Evolutionary conservation across 2,329 filamentous ascomycete genomes (phyloP).

Genomic region (Colletotrichum echinochloae): DNA sequence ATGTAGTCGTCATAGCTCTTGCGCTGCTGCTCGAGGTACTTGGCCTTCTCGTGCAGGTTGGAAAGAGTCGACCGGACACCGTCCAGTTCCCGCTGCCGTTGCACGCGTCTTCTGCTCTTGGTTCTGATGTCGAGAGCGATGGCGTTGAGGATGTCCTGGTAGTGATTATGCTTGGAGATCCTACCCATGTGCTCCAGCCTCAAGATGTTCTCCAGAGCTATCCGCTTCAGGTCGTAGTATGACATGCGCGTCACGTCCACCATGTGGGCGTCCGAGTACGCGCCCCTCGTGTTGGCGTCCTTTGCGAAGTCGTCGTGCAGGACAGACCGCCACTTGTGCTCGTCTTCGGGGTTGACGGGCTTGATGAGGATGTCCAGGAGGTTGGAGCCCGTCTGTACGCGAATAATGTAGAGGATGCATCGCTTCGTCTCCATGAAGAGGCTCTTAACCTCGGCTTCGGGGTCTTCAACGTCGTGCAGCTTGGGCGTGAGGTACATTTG

Average conservation of each 20-base stretch:
- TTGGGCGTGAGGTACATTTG: conserved; percentile 91
- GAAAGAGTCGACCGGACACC: conserved; percentile 80
- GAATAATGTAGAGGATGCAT: conserved; percentile 96
- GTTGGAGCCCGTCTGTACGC: conserved; percentile 90
- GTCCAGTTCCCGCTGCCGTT: conserved; percentile 91
- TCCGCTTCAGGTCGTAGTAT: conserved; percentile 93
- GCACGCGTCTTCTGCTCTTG: conserved; percentile 92
- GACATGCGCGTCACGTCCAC: conserved; percentile 90
- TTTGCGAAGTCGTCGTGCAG: conserved; percentile 83
- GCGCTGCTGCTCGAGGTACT: conserved; percentile 92
- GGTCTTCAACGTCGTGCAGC: conserved; percentile 90
- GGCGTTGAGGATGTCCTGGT: conserved; percentile 97
- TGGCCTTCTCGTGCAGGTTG: conserved; percentile 86
- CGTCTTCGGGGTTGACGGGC: conserved; percentile 87
- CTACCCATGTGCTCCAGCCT: conserved; percentile 87
- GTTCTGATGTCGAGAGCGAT: conserved; percentile 97
- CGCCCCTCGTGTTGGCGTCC: conserved; percentile 77
- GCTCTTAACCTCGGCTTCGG: conserved; percentile 90
- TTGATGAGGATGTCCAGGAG: conserved; percentile 97
- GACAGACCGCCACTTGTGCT: conserved; percentile 85
- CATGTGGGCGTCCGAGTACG: conserved; percentile 91
- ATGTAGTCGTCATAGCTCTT: conserved; percentile 99
- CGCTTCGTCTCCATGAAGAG: conserved; percentile 99
- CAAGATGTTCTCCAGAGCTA: conserved; percentile 93
- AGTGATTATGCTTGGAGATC: conserved; percentile 90